These are phyloP conservation scores for Mrakia gelida DNA, from an alignment of 768 basidiomycete species.

Conservation along the genomic window DNA sequence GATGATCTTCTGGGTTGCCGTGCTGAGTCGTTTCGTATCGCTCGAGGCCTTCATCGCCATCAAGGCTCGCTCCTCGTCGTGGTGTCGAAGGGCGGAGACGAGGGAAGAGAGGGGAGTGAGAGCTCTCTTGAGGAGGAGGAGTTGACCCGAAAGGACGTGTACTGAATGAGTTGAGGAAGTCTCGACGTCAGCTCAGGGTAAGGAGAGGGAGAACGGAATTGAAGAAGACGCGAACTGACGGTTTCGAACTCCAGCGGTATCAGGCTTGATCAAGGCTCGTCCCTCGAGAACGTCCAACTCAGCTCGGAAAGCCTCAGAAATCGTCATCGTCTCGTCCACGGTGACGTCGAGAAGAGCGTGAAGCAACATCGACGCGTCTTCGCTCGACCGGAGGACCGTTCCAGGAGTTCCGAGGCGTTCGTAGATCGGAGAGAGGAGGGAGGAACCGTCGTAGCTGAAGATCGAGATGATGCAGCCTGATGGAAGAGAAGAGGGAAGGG, in stretches of 20 bases:
- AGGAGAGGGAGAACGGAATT: neutral
- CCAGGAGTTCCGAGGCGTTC: slow-evolving; percentile 58
- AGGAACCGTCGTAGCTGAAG: slow-evolving; percentile 47
- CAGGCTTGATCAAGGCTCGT: slow-evolving; percentile 20
- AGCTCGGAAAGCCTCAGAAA: slow-evolving; percentile 53
- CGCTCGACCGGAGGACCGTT: slow-evolving; percentile 58
- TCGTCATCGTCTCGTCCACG: slow-evolving; percentile 63
- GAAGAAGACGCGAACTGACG: neutral
- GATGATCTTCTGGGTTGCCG: slow-evolving; percentile 20
- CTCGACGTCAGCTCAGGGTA: neutral
- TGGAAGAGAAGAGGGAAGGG: neutral
- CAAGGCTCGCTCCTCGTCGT: slow-evolving; percentile 63
- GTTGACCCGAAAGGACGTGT: slow-evolving; percentile 70
- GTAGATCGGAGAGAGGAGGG: slow-evolving; percentile 55
- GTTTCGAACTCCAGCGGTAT: slow-evolving; percentile 18
- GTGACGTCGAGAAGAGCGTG: slow-evolving; percentile 66
- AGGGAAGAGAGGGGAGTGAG: slow-evolving; percentile 63
- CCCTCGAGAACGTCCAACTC: slow-evolving; percentile 24
- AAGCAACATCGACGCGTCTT: slow-evolving; percentile 65
- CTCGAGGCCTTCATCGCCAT: slow-evolving; percentile 55
- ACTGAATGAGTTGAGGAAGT: slow-evolving; percentile 48
- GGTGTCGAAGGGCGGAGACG: slow-evolving; percentile 46
- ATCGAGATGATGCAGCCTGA: slow-evolving; percentile 64
- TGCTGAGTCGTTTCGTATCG: slow-evolving; percentile 34
- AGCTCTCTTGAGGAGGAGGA: slow-evolving; percentile 68